Evolutionary conservation across 495 filamentous ascomycete genomes (phyloP).

Genomic region (Tetracladium marchalianum): DNA sequence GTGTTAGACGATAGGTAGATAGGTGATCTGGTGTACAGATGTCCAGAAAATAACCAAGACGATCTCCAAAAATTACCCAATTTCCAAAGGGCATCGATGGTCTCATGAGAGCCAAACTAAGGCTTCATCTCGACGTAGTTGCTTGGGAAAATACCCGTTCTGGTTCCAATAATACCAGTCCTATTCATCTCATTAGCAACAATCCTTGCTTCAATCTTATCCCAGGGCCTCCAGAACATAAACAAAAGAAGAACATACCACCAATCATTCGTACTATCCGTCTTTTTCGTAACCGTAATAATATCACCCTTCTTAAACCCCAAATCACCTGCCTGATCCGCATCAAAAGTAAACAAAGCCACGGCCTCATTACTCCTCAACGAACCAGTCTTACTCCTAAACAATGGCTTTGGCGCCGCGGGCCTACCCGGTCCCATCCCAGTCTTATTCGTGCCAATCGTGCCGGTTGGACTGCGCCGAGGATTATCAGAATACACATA

Average conservation of each 20-base stretch:
- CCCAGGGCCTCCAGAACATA: not conserved
- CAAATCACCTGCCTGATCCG: conserved; percentile 85
- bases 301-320: conserved; percentile 96
- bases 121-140: conserved; percentile 46
- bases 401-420: conserved; percentile 80
- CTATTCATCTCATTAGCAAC: conserved; percentile 23
- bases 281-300: conserved; percentile 94
- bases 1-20: no score
- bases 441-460: conserved; percentile 20
- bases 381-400: conserved; percentile 51
- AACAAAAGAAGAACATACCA: conserved; percentile 47
- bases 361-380: conserved; percentile 76
- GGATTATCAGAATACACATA: conserved; percentile 49
- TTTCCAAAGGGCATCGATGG: no score
- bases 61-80: no score
- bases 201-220: no score
- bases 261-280: conserved; percentile 85
- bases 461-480: conserved; percentile 22
- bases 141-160: conserved; percentile 44
- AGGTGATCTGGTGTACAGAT: no score
- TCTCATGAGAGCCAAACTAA: not conserved
- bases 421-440: conserved; percentile 48
- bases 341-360: conserved; percentile 86
- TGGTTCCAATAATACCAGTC: conserved; percentile 45
- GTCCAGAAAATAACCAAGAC: no score